Evolutionary conservation across 768 basidiomycete genomes (phyloP), one percentile per base, ranked within the genome.

Genomic region (Russula sp.): DNA sequence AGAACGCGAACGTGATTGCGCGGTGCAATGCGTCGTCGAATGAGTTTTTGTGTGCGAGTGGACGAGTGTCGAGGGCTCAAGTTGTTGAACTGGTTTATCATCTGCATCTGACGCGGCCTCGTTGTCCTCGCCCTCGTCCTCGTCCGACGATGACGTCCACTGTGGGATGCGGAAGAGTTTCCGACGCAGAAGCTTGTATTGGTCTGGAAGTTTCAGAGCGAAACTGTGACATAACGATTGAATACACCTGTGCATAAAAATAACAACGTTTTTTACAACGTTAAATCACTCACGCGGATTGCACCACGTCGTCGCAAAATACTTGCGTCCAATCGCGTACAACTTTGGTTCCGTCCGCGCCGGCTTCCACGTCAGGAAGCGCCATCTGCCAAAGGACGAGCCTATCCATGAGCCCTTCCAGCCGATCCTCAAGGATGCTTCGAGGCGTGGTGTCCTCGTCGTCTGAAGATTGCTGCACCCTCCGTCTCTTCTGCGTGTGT

Each of bases 351-450:
- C 59, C 68, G 45, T 63, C 58, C n/a, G 58, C 60, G 10, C 18
- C 65, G 45, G 27, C 75, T 4, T 69, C 71, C 31, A 76, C 73
- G 61, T 87, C 71, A 39, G 72, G 70, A 4, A 64, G 66, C 65
- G 77, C 72, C 22, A 91, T 80, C 69, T 91, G 90, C 88, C 88
- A 89, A 74, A 81, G 82, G 2, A 83, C 86, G 3, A 89, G 72
- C 68, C 83, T 86, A 70, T 89, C 87, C 84, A 88, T 86, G 71
- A 86, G 61, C 72, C 77, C 84, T 4, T 86, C 87, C 7, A 92
- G 72, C 69, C 85, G 88, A 73, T 91, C 85, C 55, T 82, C 81
- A 13, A 75, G 70, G 14, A 67, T 34, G 31, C 58, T 45, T 42
- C 49, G 52, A 9, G 70, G 60, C 22, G 70, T 65, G 18, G 61